Evolutionary conservation across 306 rosid species (phyloP), one percentile per base, ranked within the genome.

Genomic region (Fragaria vesca): DNA sequence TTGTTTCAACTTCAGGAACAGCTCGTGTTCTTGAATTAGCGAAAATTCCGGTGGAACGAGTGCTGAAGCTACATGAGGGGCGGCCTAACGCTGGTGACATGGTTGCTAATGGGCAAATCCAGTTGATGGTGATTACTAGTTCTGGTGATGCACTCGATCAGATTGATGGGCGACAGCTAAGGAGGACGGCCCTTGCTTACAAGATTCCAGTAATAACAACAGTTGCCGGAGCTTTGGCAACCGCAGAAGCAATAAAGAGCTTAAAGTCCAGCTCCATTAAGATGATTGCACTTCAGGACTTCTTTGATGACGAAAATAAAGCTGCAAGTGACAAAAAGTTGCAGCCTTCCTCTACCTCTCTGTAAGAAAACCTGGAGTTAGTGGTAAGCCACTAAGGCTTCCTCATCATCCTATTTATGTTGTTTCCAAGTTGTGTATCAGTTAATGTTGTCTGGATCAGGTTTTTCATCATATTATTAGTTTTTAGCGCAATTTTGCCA

Each of bases 231-330:
- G 98, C 98, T 65, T 43, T 93, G 89, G 97, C 99, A 67, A 91
- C 97, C 69, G 93, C 97, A 7, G 97, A 93, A 74, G 98, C 98
- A n/a, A 91, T 93, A 78, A 90, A 71, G 76, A 93, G 98, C 84
- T 69, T 96, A 83, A 89, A 90, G 85, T 73, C 92, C 80, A 83
- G 86, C 47, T 40, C 91, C 32, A 57, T 91, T 72, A 85, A 87
- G 81, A 96, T 93, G 99, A 89, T 91, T n/a, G 96, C 99, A 66
- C 93, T 96, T 79, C 99, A 93, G 85, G 98, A 96, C 83, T 93
- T 88, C 85, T 73, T 86, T 43, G 74, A 74, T 68, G 74, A 75
- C 8, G 90, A 87, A 72, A 7, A 28, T 32, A 75, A 81, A 65
- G 73, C 81, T 28, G 90, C 55, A 63, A 62, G 57, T 72, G 50